These are phyloP conservation scores for Misopates orontium DNA, from an alignment of 257 asterid species.

Conservation along the genomic window DNA sequence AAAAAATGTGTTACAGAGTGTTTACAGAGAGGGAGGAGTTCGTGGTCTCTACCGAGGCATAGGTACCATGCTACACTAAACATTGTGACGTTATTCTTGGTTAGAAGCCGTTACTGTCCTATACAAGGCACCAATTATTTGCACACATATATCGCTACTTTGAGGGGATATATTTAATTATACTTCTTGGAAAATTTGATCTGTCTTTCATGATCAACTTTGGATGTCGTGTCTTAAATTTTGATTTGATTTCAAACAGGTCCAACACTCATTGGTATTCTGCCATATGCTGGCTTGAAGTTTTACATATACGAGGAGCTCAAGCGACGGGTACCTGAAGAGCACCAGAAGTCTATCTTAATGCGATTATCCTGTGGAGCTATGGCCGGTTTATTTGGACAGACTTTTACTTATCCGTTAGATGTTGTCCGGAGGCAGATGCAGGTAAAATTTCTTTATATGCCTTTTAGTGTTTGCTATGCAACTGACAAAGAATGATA, in stretches of 20 bases:
- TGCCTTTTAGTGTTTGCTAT: background rate
- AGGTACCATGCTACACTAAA: conserved; percentile 41
- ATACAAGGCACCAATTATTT: no score
- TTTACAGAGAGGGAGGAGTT: conserved; percentile 79
- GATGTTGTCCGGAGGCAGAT: conserved; percentile 96
- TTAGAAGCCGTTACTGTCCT: no score
- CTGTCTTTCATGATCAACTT: no score
- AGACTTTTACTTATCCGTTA: conserved; percentile 90
- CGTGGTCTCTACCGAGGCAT: conserved; percentile 91
- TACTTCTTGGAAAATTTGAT: no score
- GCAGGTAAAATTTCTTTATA: conserved; percentile 59
- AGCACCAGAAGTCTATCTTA: conserved; percentile 69
- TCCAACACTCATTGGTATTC: conserved; percentile 91
- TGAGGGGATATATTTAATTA: no score
- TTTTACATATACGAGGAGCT: conserved; percentile 88
- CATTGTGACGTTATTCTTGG: no score
- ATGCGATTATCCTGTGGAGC: conserved; percentile 96
- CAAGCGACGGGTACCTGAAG: conserved; percentile 81
- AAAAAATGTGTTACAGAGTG: conserved; percentile 65
- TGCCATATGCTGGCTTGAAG: conserved; percentile 95
- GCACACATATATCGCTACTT: no score
- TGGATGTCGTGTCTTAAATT: no score
- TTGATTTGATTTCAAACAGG: conserved; percentile 43
- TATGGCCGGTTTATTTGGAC: conserved; percentile 92
- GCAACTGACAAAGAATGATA: background rate